Evolutionary conservation across 345 rosid genomes (phyloP).

Genomic region (Sapria himalayana): DNA sequence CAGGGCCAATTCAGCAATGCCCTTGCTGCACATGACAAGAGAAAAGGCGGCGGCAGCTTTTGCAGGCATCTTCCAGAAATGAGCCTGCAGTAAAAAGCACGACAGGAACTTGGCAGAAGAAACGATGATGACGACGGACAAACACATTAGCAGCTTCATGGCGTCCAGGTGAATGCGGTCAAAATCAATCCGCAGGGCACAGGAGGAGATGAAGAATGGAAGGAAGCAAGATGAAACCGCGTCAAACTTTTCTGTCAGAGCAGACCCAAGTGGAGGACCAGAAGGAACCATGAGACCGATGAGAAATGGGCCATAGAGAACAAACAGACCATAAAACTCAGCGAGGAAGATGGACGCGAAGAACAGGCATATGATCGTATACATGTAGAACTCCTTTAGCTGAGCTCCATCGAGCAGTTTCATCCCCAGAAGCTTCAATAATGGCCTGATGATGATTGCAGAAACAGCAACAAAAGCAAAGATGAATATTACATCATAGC

Average conservation of each 20-base stretch:
- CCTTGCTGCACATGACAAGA: slow-evolving; percentile 7
- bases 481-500: not conserved
- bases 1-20: slow-evolving; percentile 8
- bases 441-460: slow-evolving; percentile 4
- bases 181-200: slow-evolving; percentile 8
- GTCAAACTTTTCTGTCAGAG: slow-evolving; percentile 12
- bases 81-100: not conserved
- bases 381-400: slow-evolving; percentile 5
- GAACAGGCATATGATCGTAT: slow-evolving; percentile 7
- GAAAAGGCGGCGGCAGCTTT: slow-evolving; percentile 7
- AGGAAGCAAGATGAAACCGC: slow-evolving; percentile 8
- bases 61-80: slow-evolving; percentile 7
- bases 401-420: slow-evolving; percentile 10
- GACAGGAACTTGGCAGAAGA: not conserved
- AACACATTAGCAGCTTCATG: not conserved
- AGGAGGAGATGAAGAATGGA: slow-evolving; percentile 12
- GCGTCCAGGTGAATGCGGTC: too few relatives aligned
- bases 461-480: not conserved
- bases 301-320: slow-evolving; percentile 6
- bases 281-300: slow-evolving; percentile 11
- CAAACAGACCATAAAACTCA: slow-evolving; percentile 1
- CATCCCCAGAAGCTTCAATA: slow-evolving; percentile 6
- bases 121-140: not conserved
- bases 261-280: slow-evolving; percentile 14
- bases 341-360: not conserved